A percentile compares a stretch with the other conserved stretches of the same genome.
Evolutionary conservation across 108 stramenopile genomes (phyloP).

Genomic region (Poteriospumella lacustris): DNA sequence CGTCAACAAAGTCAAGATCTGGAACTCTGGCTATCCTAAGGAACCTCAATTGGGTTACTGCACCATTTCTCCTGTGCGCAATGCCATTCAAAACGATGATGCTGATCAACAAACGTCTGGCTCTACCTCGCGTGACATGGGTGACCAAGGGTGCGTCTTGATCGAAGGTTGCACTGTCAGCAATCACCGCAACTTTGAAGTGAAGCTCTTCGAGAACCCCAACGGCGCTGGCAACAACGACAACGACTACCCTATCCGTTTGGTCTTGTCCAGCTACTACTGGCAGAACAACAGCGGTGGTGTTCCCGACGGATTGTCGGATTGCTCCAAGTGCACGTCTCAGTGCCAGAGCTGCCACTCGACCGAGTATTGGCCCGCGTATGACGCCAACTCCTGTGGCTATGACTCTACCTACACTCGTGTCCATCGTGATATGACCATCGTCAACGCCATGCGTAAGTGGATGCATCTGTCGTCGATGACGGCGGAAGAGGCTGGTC

Average conservation of each 20-base stretch:
- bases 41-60: conserved; percentile 3
- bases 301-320: neutral
- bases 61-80: neutral
- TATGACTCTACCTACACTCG: neutral
- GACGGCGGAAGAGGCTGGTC: neutral
- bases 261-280: neutral
- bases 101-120: conserved; percentile 2
- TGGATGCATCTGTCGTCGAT: neutral
- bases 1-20: neutral
- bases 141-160: neutral
- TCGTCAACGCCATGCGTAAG: neutral
- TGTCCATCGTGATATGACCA: neutral
- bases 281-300: neutral
- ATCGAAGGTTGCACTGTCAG: neutral
- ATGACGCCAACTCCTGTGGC: neutral
- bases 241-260: neutral
- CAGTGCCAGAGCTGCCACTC: neutral
- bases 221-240: neutral
- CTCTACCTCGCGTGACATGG: neutral
- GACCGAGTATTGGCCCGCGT: neutral
- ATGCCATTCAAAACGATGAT: neutral
- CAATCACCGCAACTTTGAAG: neutral
- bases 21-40: neutral
- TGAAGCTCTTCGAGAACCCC: neutral
- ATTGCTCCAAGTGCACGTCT: neutral